Evolutionary conservation across 1,284 basidiomycete species (phyloP), one percentile per base, ranked within the genome.

Genomic region (Fomitopsis schrenkii): DNA sequence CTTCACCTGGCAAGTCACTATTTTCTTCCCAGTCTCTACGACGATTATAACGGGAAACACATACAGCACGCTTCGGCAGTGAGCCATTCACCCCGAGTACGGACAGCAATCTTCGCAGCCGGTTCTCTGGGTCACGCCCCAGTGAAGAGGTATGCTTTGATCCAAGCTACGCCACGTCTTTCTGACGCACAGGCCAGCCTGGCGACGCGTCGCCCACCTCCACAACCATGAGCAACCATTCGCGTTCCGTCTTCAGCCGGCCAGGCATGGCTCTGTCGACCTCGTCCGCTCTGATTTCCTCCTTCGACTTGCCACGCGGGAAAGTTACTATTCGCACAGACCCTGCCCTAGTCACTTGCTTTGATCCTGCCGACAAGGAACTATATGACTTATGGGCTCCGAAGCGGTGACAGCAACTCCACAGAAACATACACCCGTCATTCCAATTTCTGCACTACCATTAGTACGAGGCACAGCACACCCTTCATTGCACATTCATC

Each of bases 351-450:
- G 70, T 85, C 59, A 88, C 88, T 41, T 89, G 83, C 66, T 92
- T 92, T 68, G 89, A 92, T 69, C 80, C 83, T 22, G 73, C 79
- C 33, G 90, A 92, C 74, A 86, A 80, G 72, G 87, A 90, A 65
- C 76, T 92, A 33, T 91, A 91, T 66, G 82, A 85, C 56, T 76
- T 91, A 10, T 92, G 90, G 90, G 87, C 78, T 40, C 86, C 87
- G 8, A 83, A 68, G 60, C 48, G 67, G 42, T 77, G 61, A 69
- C 30, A 10, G 17, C 14, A 22, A 33, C 15, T 6, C 28, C 26
- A 12, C 15, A 35, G 8, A 17, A 36, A 33, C 35, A 46, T 26
- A 26, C 12, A 3, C 30, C 30, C 8, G 30, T 33, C 30, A 3
- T 8, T 5, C 8, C 30, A 3, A 8, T 1, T 8, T 40, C 38